Evolutionary conservation across 192 early-diverging fungal genomes (phyloP).

Genomic region (Umbelopsis sp.): DNA sequence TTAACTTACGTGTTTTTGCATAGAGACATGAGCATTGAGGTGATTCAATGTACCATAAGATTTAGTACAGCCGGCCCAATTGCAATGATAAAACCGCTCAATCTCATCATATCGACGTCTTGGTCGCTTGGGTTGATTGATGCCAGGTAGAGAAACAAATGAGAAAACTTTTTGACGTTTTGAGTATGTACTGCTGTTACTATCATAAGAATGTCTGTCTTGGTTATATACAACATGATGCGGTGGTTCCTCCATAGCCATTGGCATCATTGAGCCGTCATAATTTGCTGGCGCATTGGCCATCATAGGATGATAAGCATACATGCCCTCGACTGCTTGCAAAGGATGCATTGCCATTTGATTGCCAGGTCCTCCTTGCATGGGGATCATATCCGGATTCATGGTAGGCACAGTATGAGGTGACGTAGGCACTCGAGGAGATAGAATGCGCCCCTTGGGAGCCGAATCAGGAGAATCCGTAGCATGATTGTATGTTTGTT

Average conservation of each 20-base stretch:
- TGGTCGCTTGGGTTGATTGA: conserved; percentile 60
- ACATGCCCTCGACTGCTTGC: conserved; percentile 4
- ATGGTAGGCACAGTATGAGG: conserved; percentile 5
- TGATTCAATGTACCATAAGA: conserved; percentile 70
- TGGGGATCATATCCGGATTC: conserved; percentile 12
- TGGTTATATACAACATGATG: conserved; percentile 21
- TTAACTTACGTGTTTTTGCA: conserved; percentile 63
- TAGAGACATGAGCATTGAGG: conserved; percentile 67
- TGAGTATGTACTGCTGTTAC: conserved; percentile 20
- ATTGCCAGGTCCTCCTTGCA: background rate
- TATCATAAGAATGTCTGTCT: conserved; percentile 14
- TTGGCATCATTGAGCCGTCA: conserved; percentile 12
- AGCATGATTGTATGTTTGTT: conserved; percentile 3
- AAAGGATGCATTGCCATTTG: conserved; percentile 17
- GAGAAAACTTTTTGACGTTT: conserved; percentile 49
- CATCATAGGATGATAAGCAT: conserved; percentile 19
- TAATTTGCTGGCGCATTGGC: background rate
- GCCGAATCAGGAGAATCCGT: background rate
- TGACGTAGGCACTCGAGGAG: background rate
- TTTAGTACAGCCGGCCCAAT: conserved; percentile 57
- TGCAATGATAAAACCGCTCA: conserved; percentile 66
- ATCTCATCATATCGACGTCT: conserved; percentile 66
- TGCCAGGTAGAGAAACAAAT: conserved; percentile 58
- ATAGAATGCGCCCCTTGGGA: background rate
- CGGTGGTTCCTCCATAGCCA: conserved; percentile 4